Evolutionary conservation across 805 yeast species (phyloP).

Genomic region (Saturnispora hagleri): DNA sequence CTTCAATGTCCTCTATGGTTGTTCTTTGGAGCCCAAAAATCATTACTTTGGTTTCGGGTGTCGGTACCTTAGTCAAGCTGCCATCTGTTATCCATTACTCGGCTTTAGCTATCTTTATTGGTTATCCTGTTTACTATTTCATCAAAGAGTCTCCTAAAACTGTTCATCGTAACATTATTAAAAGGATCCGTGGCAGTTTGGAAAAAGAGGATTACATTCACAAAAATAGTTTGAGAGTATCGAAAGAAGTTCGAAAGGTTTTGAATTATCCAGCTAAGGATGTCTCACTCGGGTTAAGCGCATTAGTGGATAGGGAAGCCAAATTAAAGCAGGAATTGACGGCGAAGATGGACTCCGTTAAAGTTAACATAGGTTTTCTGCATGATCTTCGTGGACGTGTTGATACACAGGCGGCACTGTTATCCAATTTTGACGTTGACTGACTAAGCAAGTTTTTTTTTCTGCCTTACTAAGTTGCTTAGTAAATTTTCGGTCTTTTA

Average conservation of each 20-base stretch:
- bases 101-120: slow-evolving; percentile 26
- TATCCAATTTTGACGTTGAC: slow-evolving; percentile 11
- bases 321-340: slow-evolving; percentile 49
- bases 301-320: slow-evolving; percentile 51
- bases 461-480: not conserved
- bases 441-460: not conserved
- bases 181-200: slow-evolving; percentile 56
- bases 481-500: not conserved
- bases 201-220: slow-evolving; percentile 68
- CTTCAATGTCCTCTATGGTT: slow-evolving; percentile 21
- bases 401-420: slow-evolving; percentile 15
- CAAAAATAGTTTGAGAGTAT: slow-evolving; percentile 63
- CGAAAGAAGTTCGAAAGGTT: slow-evolving; percentile 76
- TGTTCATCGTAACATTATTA: slow-evolving; percentile 72
- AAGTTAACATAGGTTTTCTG: slow-evolving; percentile 48
- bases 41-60: slow-evolving; percentile 24
- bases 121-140: slow-evolving; percentile 37
- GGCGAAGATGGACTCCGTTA: slow-evolving; percentile 44
- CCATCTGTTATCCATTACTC: slow-evolving; percentile 29
- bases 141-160: slow-evolving; percentile 82
- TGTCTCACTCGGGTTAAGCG: slow-evolving; percentile 61
- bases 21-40: slow-evolving; percentile 24
- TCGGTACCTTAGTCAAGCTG: slow-evolving; percentile 21
- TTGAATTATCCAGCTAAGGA: slow-evolving; percentile 76
- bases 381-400: slow-evolving; percentile 28